phyloP scores from a whole-genome alignment of 306 rosid genomes.

The Sindora glabra region DNA sequence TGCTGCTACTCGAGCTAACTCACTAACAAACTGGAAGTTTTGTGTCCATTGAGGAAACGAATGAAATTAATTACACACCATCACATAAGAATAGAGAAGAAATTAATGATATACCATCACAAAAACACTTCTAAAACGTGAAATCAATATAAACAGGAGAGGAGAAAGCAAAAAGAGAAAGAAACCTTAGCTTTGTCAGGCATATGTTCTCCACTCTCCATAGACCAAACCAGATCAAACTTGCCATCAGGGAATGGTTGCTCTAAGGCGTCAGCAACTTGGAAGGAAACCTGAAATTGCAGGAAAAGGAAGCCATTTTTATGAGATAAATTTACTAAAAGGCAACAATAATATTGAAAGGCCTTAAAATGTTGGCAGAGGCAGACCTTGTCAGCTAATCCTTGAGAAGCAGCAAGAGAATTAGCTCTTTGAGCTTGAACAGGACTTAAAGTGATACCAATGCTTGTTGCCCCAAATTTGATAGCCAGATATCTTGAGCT shows the following conservation, averaged over 20 bases:
- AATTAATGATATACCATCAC: no score
- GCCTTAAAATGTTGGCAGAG: neutral
- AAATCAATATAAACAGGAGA: no score
- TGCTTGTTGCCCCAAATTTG: slow-evolving; percentile 50
- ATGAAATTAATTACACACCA: neutral
- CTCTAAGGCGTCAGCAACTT: slow-evolving; percentile 77
- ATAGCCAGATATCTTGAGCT: slow-evolving; percentile 74
- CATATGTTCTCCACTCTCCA: slow-evolving; percentile 99
- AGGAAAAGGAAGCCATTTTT: no score
- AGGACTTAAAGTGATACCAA: slow-evolving; percentile 82
- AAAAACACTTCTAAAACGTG: no score
- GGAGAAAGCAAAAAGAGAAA: neutral
- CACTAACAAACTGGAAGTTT: slow-evolving; percentile 59
- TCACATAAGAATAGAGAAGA: neutral
- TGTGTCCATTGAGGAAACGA: neutral
- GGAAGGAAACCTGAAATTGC: slow-evolving; percentile 53
- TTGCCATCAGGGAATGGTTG: slow-evolving; percentile 72
- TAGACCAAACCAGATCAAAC: slow-evolving; percentile 89
- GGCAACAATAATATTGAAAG: no score
- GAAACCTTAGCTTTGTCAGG: slow-evolving; percentile 82
- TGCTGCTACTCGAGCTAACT: slow-evolving; percentile 85
- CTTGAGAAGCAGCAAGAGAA: slow-evolving; percentile 63
- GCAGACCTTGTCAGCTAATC: slow-evolving; percentile 49
- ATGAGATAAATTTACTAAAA: no score
- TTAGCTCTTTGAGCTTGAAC: slow-evolving; percentile 85